A percentile compares a stretch with the other conserved stretches of the same genome.
phyloP scores from a whole-genome alignment of 2,329 filamentous ascomycete genomes.

The Cordyceps militaris region DNA sequence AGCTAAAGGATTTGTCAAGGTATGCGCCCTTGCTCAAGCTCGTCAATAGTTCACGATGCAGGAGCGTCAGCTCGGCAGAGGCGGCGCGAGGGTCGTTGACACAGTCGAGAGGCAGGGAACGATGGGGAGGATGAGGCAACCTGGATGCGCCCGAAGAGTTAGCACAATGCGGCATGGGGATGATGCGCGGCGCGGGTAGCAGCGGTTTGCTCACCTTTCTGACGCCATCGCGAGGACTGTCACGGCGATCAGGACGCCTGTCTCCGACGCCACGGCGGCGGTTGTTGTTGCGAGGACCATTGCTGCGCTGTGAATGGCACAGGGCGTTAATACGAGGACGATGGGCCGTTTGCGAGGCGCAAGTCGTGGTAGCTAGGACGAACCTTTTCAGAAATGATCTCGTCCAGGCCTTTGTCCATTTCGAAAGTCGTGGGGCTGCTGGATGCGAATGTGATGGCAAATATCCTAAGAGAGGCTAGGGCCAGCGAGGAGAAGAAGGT shows the following conservation, averaged over 20 bases:
- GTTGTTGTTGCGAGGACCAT: constrained; percentile 27
- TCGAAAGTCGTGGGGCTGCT: constrained; percentile 18
- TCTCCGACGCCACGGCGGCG: constrained; percentile 30
- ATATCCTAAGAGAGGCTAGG: background rate
- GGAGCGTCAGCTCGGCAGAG: constrained; percentile 3
- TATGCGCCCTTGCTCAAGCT: constrained; percentile 23
- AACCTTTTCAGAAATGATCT: constrained; percentile 48
- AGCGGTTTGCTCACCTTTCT: constrained; percentile 63
- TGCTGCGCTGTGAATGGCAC: constrained; percentile 22
- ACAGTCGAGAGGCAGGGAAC: constrained; percentile 20
- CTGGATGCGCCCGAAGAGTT: constrained; percentile 17
- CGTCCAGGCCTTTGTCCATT: constrained; percentile 50
- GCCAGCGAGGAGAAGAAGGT: background rate
- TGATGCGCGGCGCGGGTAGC: constrained; percentile 11
- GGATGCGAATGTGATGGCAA: background rate
- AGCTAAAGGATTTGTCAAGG: constrained; percentile 32
- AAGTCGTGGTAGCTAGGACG: constrained; percentile 15
- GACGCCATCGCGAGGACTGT: constrained; percentile 72
- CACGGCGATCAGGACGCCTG: constrained; percentile 30
- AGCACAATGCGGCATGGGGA: background rate
- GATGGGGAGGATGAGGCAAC: constrained; percentile 29
- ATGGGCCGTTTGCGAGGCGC: constrained; percentile 1
- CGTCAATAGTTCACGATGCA: constrained; percentile 11
- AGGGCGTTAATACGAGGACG: constrained; percentile 17
- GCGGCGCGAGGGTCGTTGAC: constrained; percentile 24